Evolutionary conservation across 495 filamentous ascomycete genomes (phyloP).

Genomic region (Aspergillus carlsbadensis): DNA sequence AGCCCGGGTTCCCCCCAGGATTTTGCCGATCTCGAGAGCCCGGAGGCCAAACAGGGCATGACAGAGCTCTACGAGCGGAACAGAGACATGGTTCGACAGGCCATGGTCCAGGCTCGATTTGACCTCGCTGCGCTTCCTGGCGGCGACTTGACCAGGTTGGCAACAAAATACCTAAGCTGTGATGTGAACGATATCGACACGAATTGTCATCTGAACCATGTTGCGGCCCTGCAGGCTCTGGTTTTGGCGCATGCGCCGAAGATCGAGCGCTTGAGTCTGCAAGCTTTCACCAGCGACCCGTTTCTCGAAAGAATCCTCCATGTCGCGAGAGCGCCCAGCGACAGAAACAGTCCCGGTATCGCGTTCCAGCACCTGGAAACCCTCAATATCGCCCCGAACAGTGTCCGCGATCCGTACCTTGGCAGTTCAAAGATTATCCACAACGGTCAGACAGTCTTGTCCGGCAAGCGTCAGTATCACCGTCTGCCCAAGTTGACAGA

Average conservation of each 20-base stretch:
- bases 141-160: too few relatives aligned
- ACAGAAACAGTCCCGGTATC: background rate
- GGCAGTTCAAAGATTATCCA: background rate
- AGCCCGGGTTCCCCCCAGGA: background rate
- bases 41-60: too few relatives aligned
- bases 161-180: too few relatives aligned
- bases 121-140: too few relatives aligned
- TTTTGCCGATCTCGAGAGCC: too few relatives aligned
- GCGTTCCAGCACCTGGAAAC: background rate
- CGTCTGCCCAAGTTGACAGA: background rate
- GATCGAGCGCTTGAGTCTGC: background rate
- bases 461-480: background rate
- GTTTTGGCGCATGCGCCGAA: background rate
- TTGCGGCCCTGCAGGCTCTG: too few relatives aligned
- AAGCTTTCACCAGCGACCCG: background rate
- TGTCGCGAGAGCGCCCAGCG: background rate
- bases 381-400: background rate
- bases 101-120: too few relatives aligned
- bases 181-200: too few relatives aligned
- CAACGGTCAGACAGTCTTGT: background rate
- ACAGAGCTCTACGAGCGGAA: too few relatives aligned
- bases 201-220: background rate
- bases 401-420: background rate
- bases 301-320: background rate
- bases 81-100: too few relatives aligned